Conservation (phyloP, 2,329 filamentous ascomycete species). For the Trichoderma sp. region DNA sequence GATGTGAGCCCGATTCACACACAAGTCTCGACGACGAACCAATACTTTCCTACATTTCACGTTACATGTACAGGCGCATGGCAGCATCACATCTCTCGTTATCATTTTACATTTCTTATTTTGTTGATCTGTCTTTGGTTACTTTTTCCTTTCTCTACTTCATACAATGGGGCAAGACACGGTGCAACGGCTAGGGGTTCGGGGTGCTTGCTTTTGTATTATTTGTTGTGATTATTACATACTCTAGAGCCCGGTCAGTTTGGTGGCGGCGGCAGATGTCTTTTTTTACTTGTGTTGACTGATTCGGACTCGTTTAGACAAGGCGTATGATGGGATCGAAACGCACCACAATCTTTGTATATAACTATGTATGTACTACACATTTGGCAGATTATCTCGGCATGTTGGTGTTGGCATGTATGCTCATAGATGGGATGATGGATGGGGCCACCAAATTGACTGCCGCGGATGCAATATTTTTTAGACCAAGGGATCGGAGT, state of each 20-base stretch:
- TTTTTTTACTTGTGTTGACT: background rate
- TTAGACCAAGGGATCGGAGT: background rate
- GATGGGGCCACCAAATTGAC: conserved; percentile 18
- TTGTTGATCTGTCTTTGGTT: background rate
- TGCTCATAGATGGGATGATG: background rate
- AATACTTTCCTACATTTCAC: background rate
- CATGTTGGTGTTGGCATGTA: background rate
- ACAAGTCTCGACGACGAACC: conserved; percentile 18
- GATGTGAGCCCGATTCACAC: conserved; percentile 36
- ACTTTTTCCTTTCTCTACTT: background rate
- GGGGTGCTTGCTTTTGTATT: conserved; percentile 2
- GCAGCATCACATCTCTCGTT: conserved; percentile 2
- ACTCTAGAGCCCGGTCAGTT: background rate
- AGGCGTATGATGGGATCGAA: conserved; percentile 12
- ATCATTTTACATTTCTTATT: background rate
- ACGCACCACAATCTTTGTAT: conserved; percentile 15
- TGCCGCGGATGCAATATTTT: background rate
- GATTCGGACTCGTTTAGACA: background rate
- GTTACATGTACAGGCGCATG: conserved; percentile 17
- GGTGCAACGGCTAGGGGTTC: conserved; percentile 7
- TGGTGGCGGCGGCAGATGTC: background rate
- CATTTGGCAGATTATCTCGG: background rate
- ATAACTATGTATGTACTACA: background rate
- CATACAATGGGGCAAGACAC: background rate
- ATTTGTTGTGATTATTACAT: background rate